A percentile compares a stretch with the other conserved stretches of the same genome.
These are phyloP conservation scores for Camelina laxa DNA, from an alignment of 345 rosid genomes.

Conservation along the genomic window DNA sequence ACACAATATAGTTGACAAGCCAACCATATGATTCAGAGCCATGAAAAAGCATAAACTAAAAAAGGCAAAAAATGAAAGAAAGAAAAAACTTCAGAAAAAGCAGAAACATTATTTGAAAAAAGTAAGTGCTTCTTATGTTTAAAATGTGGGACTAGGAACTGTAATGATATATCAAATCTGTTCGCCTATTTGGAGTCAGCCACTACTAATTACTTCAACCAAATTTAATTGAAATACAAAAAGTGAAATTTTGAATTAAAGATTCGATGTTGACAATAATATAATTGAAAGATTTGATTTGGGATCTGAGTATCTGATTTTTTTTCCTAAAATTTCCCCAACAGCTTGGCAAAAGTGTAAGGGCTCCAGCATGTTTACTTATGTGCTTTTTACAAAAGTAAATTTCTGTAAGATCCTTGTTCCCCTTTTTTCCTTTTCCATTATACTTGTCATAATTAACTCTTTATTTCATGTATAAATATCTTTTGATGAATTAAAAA, in stretches of 20 bases:
- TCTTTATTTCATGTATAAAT: conserved; percentile 10
- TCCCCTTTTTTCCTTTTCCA: conserved; percentile 34
- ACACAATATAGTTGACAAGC: conserved; percentile 39
- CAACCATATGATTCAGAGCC: conserved; percentile 44
- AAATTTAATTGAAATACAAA: conserved; percentile 15
- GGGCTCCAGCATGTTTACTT: conserved; percentile 46
- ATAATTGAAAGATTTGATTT: conserved; percentile 47
- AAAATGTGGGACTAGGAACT: conserved; percentile 44
- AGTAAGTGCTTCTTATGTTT: conserved; percentile 42
- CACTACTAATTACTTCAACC: conserved; percentile 38
- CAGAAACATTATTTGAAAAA: conserved; percentile 38
- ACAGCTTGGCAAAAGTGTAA: conserved; percentile 49
- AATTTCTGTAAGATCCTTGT: conserved; percentile 44
- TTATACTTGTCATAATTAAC: conserved; percentile 4
- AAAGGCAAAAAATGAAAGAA: conserved; percentile 27
- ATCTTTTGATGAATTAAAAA: neutral
- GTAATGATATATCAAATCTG: conserved; percentile 36
- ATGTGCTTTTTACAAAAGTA: conserved; percentile 46
- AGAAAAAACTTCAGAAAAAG: conserved; percentile 14
- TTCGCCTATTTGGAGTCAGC: conserved; percentile 45
- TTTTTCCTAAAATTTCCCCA: conserved; percentile 47
- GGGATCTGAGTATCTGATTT: conserved; percentile 45
- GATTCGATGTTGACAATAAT: conserved; percentile 45
- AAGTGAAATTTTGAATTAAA: conserved; percentile 30
- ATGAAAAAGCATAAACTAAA: conserved; percentile 28